Base-by-base conservation (phyloP, 179 eudicot species). In the Silene vulgaris region DNA sequence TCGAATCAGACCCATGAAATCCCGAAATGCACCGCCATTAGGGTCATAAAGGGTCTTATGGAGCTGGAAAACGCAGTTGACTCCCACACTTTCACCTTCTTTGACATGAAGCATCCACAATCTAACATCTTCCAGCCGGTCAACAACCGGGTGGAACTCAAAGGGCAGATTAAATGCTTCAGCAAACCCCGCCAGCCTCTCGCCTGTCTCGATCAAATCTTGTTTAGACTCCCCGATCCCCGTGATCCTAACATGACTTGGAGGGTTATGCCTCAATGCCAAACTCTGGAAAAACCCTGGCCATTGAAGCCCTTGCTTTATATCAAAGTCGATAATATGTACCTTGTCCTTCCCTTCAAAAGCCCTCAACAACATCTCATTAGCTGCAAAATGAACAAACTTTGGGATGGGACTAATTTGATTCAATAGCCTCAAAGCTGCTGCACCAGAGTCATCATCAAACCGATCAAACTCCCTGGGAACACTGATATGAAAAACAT, bases 221-320 rank as follows among this genome's bases (percentile, higher is more conserved):
- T 89, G 97, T 74, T 94, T 94, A 32, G 92, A 94, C 73, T 87
- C 96, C 8, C 98, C 97, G 16, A 94, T 71, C 5, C 98, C 98
- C 0, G 97, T 94, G 79, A 94, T 88, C 75, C 98, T 83, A 70
- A 94, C 97, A 76, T 89, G 96, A 83, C 82, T 86, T 0, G 98
- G 98, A 8, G 97, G 96, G 68, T 83, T 84, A 23, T 30, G 56
- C 73, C 91, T 81, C 13, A 80, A 68, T 43, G 94, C 91, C 81
- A 94, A 77, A 80, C 96, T 90, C 75, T 91, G 96, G 63, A 94
- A 86, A 57, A 94, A 81, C 59, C 90, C 85, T 26, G 98, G 94
- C 97, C 97, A 94, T 65, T 94, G 98, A n/a, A 94, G 88, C 40
- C 98, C 98, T 87, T 92, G 94, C 85, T 92, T 92, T 62, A 92